Percentiles rank a stretch among this genome's conserved stretches.
phyloP scores from a whole-genome alignment of 768 basidiomycete genomes.

The Boletus sensibilis region DNA sequence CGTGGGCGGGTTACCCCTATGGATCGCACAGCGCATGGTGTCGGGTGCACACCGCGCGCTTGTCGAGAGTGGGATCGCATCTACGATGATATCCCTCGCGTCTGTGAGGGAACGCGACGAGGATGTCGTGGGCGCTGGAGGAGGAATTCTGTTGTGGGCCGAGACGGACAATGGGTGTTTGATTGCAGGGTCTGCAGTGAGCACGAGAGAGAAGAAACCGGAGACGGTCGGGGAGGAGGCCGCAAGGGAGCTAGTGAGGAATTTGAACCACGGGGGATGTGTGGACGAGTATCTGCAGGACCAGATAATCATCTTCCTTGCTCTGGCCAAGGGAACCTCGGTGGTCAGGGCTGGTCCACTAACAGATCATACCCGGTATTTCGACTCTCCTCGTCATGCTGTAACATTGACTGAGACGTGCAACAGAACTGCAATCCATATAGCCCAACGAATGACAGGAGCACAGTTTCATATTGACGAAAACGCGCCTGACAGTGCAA shows the following conservation, averaged over 20 bases:
- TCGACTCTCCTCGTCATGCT: neutral
- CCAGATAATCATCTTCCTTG: slow-evolving; percentile 77
- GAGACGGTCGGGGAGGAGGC: slow-evolving; percentile 56
- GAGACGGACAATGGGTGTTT: slow-evolving; percentile 66
- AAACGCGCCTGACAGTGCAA: slow-evolving; percentile 37
- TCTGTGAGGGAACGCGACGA: slow-evolving; percentile 47
- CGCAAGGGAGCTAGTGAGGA: slow-evolving; percentile 55
- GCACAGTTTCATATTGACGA: slow-evolving; percentile 60
- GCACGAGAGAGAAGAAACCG: slow-evolving; percentile 48
- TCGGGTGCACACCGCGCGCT: slow-evolving; percentile 51
- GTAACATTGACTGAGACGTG: neutral
- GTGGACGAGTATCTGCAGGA: slow-evolving; percentile 73
- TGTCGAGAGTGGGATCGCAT: slow-evolving; percentile 33
- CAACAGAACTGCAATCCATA: slow-evolving; percentile 64
- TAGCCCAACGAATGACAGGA: slow-evolving; percentile 65
- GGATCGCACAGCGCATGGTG: slow-evolving; percentile 56
- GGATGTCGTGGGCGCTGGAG: slow-evolving; percentile 58
- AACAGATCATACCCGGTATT: slow-evolving; percentile 66
- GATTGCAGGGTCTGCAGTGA: slow-evolving; percentile 68
- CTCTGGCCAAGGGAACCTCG: slow-evolving; percentile 65
- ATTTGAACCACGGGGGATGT: slow-evolving; percentile 63
- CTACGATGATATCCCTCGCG: slow-evolving; percentile 33
- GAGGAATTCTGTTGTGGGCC: slow-evolving; percentile 74
- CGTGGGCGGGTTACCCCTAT: slow-evolving; percentile 60
- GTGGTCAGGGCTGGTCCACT: slow-evolving; percentile 55